Base-by-base conservation (phyloP, 305 asterid species). In the Fraxinus ornus region DNA sequence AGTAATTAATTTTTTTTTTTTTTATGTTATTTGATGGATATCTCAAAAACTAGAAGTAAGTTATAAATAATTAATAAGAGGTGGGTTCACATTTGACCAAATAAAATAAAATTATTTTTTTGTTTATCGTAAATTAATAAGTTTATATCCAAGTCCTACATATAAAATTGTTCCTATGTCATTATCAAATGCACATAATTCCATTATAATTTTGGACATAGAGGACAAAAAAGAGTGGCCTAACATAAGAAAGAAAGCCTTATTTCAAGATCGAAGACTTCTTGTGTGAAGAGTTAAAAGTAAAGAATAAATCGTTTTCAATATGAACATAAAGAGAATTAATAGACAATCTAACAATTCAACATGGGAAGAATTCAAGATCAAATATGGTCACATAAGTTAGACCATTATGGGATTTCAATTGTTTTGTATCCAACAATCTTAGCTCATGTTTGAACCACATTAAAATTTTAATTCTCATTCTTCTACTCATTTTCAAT, bases 141-240 rank as follows among this genome's bases (percentile, higher is more conserved):
- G 10, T 37, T 6, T 39, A 39, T 8, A 39, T 7, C 47, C 3
- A 7, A 39, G 13, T 39, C 47, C 47, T 39, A 39, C 47, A 8
- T 7, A 37, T 37, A 37, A 8, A 4, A 49, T 60, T 70, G 41
- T 41, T 73, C 64, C 52, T 47, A 72, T 39, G 83, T 83, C 82
- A 70, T 64, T 70, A 32, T 80, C 78, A 26, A 83, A 17, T 57
- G 1, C 32, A 82, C 19, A 85, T 83, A 79, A 84, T 79, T 76
- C 86, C 84, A 30, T 10, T 49, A 22, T 77, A 68, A 24, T 68
- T 70, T 83, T 83, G 85, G 68, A 68, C 44, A n/a, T 49, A 75
- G 17, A 76, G 44, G 84, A 85, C 90, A 80, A 78, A 85, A 36
- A 22, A n/a, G 26, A 19, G 13, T 21, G 37, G 21, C 78, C 60